These are phyloP conservation scores for Pyrus communis DNA, from an alignment of 306 rosid species.

Conservation along the genomic window DNA sequence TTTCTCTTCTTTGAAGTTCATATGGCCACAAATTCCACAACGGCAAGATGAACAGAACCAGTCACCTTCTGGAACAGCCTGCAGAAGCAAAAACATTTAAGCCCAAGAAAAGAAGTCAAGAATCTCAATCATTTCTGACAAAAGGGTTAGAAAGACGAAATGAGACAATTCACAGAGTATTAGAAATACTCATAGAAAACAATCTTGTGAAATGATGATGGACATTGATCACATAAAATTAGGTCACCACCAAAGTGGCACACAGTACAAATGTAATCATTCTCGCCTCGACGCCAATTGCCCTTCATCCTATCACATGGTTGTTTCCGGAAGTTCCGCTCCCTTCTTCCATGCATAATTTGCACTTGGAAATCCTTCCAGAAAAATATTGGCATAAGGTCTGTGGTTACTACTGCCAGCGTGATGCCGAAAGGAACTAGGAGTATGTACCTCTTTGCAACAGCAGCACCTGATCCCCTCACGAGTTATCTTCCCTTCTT, in stretches of 20 bases:
- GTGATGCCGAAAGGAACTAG: constrained; percentile 48
- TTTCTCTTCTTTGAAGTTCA: constrained; percentile 24
- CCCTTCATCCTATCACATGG: constrained; percentile 11
- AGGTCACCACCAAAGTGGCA: constrained; percentile 81
- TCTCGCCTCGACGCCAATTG: constrained; percentile 26
- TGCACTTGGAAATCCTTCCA: constrained; percentile 55
- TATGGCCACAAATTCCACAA: constrained; percentile 57
- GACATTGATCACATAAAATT: constrained; percentile 77
- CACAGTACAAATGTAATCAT: constrained; percentile 69
- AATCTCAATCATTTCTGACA: constrained; percentile 12
- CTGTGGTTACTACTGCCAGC: constrained; percentile 35
- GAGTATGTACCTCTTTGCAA: constrained; percentile 40
- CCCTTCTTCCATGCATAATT: constrained; percentile 27
- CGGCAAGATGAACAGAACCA: constrained; percentile 88
- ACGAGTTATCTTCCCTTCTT: constrained; percentile 51
- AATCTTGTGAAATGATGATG: constrained; percentile 61
- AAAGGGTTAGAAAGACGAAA: neutral
- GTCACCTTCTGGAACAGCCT: constrained; percentile 79
- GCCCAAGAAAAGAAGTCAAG: constrained; percentile 12
- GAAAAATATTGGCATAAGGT: constrained; percentile 45
- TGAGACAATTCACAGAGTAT: neutral
- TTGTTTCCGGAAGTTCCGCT: neutral
- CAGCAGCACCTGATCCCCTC: constrained; percentile 80
- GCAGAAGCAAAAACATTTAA: constrained; percentile 16
- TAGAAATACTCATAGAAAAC: constrained; percentile 12